Base-by-base conservation (phyloP, 1,284 basidiomycete genomes). In the Rhizopogon hawkerae region DNA sequence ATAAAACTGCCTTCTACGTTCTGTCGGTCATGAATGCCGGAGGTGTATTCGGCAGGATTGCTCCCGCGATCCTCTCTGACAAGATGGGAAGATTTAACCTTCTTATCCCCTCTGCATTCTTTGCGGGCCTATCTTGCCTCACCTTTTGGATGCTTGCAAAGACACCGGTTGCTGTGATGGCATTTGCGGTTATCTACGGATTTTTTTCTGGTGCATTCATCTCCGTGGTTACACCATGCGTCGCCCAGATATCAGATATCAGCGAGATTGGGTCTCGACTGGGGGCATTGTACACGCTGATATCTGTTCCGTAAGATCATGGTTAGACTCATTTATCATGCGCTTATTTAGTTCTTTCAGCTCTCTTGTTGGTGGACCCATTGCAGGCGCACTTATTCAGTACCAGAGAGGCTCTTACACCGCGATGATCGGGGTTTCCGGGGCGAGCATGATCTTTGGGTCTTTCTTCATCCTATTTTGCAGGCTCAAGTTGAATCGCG, bases 11-110 rank as follows among this genome's bases (percentile, higher is more conserved):
- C 0, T 77, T 79, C 61, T 73, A 74, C 55, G 70, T 81, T 1
- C 71, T 85, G 14, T 76, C 81, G 0, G 70, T 78, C 37, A 71
- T 86, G 69, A 85, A 85, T 59, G 80, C 74, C 0, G 80, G 80
- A 6, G 75, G 81, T 0, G 68, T 83, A 31, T 49, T 82, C 50
- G 83, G 83, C 10, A 79, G 83, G 11, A 64, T 85, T 41, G 69
- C 72, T 1, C 84, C 83, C 6, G 74, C 80, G 0, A 73, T 74
- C 54, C 58, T 84, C 18, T 80, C 83, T 52, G 84, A 86, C 65
- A 59, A 64, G 47, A 58, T 83, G 50, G 84, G 84, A 11, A 73
- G 76, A 35, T 77, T 81, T 64, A 83, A 83, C 59, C 64, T 83
- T 45, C 72, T 86, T 47, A 68, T 70, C 0, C 82, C 81, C 0